phyloP scores from a whole-genome alignment of 345 rosid species.

The Hibiscus syriacus region DNA sequence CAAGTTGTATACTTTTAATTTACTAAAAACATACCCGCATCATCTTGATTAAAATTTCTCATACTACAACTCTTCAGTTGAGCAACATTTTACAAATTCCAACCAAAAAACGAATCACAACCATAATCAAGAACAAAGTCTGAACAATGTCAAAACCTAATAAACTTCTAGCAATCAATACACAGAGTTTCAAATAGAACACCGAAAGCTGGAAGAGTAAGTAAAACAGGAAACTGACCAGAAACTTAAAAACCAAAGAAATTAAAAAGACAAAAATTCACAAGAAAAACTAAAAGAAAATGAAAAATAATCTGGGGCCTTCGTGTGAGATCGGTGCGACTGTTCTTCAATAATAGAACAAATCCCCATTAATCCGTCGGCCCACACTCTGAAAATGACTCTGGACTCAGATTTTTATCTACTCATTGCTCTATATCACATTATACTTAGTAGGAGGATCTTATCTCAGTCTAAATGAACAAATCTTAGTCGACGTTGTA shows the following conservation, averaged over 20 bases:
- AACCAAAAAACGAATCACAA: background rate
- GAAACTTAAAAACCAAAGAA: background rate
- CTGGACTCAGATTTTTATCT: background rate
- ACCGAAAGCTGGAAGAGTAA: background rate
- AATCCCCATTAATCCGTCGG: slow-evolving; percentile 29
- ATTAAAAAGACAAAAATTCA: background rate
- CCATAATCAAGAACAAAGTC: background rate
- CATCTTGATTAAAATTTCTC: no score
- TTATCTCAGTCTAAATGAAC: background rate
- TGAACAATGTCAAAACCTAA: background rate
- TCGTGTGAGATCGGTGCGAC: slow-evolving; percentile 5
- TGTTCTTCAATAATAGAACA: slow-evolving; percentile 32
- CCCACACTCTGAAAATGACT: background rate
- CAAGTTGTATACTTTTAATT: no score
- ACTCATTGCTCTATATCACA: background rate
- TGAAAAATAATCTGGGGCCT: slow-evolving; percentile 4
- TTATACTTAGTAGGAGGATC: background rate
- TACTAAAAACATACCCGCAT: no score
- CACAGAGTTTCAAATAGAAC: background rate
- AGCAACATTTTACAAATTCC: background rate
- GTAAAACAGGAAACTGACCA: background rate
- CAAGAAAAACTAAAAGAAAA: background rate
- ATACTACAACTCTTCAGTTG: no score
- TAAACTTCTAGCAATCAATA: background rate
- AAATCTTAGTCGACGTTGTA: background rate